These are phyloP conservation scores for Taphrina pruni DNA, from an alignment of 1,139 yeast species.

Conservation along the genomic window DNA sequence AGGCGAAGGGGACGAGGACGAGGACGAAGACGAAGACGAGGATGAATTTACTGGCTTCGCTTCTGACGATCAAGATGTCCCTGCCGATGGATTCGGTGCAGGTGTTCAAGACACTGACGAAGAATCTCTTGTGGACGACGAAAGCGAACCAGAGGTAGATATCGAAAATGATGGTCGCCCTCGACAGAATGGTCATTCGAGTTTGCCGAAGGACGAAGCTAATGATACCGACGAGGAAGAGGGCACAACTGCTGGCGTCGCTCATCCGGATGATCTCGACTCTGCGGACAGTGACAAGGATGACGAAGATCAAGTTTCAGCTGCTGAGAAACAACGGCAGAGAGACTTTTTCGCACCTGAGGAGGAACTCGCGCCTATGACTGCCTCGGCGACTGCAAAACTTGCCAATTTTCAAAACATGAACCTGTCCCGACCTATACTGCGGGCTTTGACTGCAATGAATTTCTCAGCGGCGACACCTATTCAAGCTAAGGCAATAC, in stretches of 20 bases:
- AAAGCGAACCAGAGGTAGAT: slow-evolving; percentile 52
- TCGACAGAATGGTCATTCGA: slow-evolving; percentile 33
- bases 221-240: slow-evolving; percentile 48
- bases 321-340: slow-evolving; percentile 51
- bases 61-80: slow-evolving; percentile 51
- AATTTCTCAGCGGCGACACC: slow-evolving; percentile 90
- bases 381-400: slow-evolving; percentile 51
- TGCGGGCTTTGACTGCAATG: slow-evolving; percentile 77
- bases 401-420: slow-evolving; percentile 71
- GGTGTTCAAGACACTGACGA: slow-evolving; percentile 51
- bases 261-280: slow-evolving; percentile 34
- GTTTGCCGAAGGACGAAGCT: slow-evolving; percentile 47
- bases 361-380: slow-evolving; percentile 54
- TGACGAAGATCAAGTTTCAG: slow-evolving; percentile 39
- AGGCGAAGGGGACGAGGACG: slow-evolving; percentile 51
- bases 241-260: slow-evolving; percentile 34
- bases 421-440: slow-evolving; percentile 84
- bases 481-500: slow-evolving; percentile 90
- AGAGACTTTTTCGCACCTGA: slow-evolving; percentile 69
- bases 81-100: slow-evolving; percentile 47
- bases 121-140: slow-evolving; percentile 49
- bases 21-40: slow-evolving; percentile 50
- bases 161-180: slow-evolving; percentile 48
- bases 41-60: slow-evolving; percentile 55
- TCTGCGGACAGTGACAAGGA: slow-evolving; percentile 30